These are phyloP conservation scores for Melastoma malabathricum DNA, from an alignment of 345 rosid species.

Conservation along the genomic window DNA sequence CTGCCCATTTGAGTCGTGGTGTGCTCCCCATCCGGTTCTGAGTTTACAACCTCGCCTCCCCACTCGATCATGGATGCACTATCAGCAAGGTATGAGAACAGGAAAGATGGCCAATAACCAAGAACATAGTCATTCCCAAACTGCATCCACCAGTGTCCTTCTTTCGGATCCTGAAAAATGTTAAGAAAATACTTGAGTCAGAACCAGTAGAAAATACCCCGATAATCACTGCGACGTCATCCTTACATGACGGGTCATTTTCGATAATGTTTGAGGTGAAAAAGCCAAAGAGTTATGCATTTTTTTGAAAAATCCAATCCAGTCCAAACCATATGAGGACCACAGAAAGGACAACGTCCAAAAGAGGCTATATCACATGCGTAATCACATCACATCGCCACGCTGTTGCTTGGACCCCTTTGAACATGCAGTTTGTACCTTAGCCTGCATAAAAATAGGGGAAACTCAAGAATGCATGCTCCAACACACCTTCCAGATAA, in stretches of 20 bases:
- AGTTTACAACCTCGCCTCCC: constrained; percentile 98
- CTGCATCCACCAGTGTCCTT: constrained; percentile 99
- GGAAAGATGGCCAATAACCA: constrained; percentile 94
- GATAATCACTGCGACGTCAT: too few species aligned
- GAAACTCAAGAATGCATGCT: background rate
- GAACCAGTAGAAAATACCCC: too few species aligned
- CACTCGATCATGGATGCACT: constrained; percentile 95
- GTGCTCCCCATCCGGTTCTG: constrained; percentile 71
- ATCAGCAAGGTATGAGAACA: constrained; percentile 82
- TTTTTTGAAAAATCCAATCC: background rate
- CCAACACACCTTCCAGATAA: constrained; percentile 82
- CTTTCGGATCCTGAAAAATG: constrained; percentile 62
- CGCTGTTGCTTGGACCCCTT: too few species aligned
- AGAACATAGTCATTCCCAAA: constrained; percentile 75
- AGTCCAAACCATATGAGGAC: background rate
- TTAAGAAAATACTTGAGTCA: background rate
- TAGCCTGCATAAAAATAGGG: background rate
- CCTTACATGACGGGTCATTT: too few species aligned
- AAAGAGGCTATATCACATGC: constrained; percentile 13
- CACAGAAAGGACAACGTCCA: constrained; percentile 16
- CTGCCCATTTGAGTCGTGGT: constrained; percentile 98
- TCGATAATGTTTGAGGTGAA: background rate
- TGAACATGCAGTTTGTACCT: background rate
- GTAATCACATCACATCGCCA: background rate
- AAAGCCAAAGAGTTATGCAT: background rate